Evolutionary conservation across 2,329 filamentous ascomycete genomes (phyloP), one percentile per base, ranked within the genome.

Genomic region (Pseudogymnoascus sp.): DNA sequence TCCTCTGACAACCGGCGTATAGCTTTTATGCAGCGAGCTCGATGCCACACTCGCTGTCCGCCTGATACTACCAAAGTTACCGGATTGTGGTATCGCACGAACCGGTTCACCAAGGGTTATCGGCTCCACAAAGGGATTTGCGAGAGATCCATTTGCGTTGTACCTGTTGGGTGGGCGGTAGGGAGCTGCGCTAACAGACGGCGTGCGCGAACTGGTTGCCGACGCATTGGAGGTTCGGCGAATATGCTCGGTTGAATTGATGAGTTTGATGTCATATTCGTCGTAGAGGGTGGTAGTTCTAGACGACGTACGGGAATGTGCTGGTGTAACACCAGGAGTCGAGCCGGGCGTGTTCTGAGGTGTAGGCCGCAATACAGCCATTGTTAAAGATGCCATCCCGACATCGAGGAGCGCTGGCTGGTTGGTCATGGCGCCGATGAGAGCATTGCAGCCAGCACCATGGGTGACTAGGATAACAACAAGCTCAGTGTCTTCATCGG

Each of bases 341-440:
- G 65, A 60, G 13, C 39, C 55, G 10, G 67, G 66, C 0, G 68
- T 66, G 27, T 62, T 67, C 4, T 61, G 60, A 13, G 68, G 65
- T 36, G 65, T 64, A 1, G 69, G 66, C 64, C 86, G 87, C 59
- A 86, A 82, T 13, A 87, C 81, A 4, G 93, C 93, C 86, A 97
- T 89, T 1, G 93, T 97, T 58, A 99, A 80, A 3, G 92, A 96
- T 0, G 93, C 90, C 76, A 96, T 89, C 29, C 87, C 88, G 13
- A 97, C 88, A 71, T 97, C 92, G 70, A 96, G 85, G 12, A 99
- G 80, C 0, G 96, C 92, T 0, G 94, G 93, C 70, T 96, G 89
- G 64, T 93, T 89, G 0, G 92, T 95, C 66, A 99, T 83, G 27
- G 92, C 92, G 10, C 93, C 92, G 65, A 99, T 92, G 48, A 99